Conservation (phyloP, 331 rosid species). For the Spiraea crenata region DNA sequence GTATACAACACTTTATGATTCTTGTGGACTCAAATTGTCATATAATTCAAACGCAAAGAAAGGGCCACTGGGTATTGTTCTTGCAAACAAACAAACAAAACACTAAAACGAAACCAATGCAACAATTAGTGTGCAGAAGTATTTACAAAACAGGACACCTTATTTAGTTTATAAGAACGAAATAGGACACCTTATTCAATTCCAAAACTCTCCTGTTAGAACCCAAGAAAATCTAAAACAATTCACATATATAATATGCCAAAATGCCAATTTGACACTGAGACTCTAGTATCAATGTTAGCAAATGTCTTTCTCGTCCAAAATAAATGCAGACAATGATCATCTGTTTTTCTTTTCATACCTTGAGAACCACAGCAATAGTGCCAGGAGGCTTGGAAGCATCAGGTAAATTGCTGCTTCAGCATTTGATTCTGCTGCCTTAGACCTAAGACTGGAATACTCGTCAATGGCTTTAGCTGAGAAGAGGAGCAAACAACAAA, state of each 20-base stretch:
- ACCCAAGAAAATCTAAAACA: not conserved
- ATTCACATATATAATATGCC: not conserved
- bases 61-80: not conserved
- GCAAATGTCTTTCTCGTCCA: not conserved
- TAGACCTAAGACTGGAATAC: conserved; percentile 74
- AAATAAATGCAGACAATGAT: conserved; percentile 7
- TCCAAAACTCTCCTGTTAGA: not conserved
- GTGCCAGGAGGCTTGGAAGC: conserved; percentile 84
- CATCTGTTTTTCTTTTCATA: conserved; percentile 18
- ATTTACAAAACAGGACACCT: not conserved
- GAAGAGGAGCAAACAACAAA: conserved; percentile 28
- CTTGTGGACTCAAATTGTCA: not conserved
- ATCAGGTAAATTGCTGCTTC: conserved; percentile 69
- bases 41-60: not conserved
- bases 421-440: conserved; percentile 71
- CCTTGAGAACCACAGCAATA: conserved; percentile 84
- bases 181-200: not conserved
- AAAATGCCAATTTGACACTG: not conserved
- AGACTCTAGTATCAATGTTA: not conserved
- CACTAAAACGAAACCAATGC: not conserved
- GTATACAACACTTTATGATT: not conserved
- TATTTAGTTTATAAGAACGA: not conserved
- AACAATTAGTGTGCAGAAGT: not conserved
- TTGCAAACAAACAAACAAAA: not conserved
- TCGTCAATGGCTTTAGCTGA: conserved; percentile 97